Evolutionary conservation across 2,329 filamentous ascomycete genomes (phyloP).

Genomic region (Hymenoscyphus albidus): DNA sequence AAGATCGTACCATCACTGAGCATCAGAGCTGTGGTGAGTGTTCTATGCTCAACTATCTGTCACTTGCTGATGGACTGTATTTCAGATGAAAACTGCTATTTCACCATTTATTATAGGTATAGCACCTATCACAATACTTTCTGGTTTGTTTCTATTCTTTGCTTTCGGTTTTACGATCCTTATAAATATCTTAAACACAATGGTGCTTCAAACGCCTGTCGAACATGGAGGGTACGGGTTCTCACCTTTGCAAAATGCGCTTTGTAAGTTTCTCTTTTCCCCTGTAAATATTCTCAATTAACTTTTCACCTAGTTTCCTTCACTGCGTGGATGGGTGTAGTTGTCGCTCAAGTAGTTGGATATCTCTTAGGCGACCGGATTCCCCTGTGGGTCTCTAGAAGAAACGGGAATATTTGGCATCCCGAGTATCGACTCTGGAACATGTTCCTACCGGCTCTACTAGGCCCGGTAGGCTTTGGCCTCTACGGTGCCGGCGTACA

Average conservation of each 20-base stretch:
- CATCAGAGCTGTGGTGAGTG: too few species aligned
- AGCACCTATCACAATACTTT: slow-evolving; percentile 39
- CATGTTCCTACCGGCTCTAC: slow-evolving; percentile 32
- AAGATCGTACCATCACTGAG: neutral
- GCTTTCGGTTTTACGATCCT: slow-evolving; percentile 28
- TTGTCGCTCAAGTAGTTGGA: slow-evolving; percentile 37
- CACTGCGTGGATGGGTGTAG: slow-evolving; percentile 40
- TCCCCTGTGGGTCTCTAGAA: slow-evolving; percentile 31
- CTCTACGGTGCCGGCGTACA: slow-evolving; percentile 40
- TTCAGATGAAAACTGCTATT: slow-evolving; percentile 15
- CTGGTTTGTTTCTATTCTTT: slow-evolving; percentile 35
- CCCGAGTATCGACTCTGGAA: slow-evolving; percentile 39
- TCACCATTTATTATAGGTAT: slow-evolving; percentile 30
- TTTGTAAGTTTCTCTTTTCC: too few species aligned
- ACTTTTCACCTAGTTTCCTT: slow-evolving; percentile 31
- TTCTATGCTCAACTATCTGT: too few species aligned
- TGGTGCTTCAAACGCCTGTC: slow-evolving; percentile 35
- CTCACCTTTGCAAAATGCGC: too few species aligned
- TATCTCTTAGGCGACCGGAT: slow-evolving; percentile 40
- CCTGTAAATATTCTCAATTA: too few species aligned
- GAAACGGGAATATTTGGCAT: slow-evolving; percentile 33
- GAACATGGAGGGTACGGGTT: slow-evolving; percentile 39
- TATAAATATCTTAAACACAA: slow-evolving; percentile 20
- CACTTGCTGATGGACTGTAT: too few species aligned
- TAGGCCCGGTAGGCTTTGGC: slow-evolving; percentile 36